Evolutionary conservation across 1,284 basidiomycete species (phyloP).

Genomic region (Thecaphora frezii): DNA sequence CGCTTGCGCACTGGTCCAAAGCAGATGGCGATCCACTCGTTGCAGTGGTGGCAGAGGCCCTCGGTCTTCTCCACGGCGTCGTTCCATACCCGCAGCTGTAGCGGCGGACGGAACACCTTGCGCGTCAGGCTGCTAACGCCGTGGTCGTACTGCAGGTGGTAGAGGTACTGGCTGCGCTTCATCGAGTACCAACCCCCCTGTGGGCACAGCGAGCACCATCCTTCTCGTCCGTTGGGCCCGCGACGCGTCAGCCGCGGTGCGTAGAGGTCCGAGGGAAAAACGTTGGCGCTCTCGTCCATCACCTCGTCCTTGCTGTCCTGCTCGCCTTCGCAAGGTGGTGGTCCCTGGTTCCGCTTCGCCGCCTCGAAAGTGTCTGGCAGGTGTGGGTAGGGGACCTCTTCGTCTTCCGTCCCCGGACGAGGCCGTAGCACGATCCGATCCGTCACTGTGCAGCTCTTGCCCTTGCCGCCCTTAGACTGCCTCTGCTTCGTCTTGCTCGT

Average conservation of each 20-base stretch:
- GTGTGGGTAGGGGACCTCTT: constrained; percentile 7
- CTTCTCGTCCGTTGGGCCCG: constrained; percentile 9
- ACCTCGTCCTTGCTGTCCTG: neutral
- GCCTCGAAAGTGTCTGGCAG: constrained; percentile 2
- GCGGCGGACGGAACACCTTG: constrained; percentile 3
- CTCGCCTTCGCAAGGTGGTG: neutral
- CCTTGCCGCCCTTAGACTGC: neutral
- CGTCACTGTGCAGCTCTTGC: constrained; percentile 5
- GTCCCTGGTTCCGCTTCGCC: constrained; percentile 5
- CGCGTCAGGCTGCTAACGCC: constrained; percentile 11
- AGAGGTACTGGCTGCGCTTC: constrained; percentile 18
- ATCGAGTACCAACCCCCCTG: constrained; percentile 19
- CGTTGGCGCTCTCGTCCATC: constrained; percentile 1
- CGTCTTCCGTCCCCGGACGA: constrained; percentile 5
- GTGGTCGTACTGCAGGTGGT: constrained; percentile 18
- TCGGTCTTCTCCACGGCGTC: constrained; percentile 12
- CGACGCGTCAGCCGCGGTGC: constrained; percentile 13
- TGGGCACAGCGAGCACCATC: constrained; percentile 12
- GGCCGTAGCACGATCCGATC: constrained; percentile 7
- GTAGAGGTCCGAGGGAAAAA: constrained; percentile 15
- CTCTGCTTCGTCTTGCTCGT: neutral
- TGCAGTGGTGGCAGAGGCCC: constrained; percentile 10
- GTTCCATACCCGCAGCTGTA: constrained; percentile 10
- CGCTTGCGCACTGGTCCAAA: constrained; percentile 11
- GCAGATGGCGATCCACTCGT: constrained; percentile 12